Base-by-base conservation (phyloP, 345 rosid species). In the Linum trigynum region DNA sequence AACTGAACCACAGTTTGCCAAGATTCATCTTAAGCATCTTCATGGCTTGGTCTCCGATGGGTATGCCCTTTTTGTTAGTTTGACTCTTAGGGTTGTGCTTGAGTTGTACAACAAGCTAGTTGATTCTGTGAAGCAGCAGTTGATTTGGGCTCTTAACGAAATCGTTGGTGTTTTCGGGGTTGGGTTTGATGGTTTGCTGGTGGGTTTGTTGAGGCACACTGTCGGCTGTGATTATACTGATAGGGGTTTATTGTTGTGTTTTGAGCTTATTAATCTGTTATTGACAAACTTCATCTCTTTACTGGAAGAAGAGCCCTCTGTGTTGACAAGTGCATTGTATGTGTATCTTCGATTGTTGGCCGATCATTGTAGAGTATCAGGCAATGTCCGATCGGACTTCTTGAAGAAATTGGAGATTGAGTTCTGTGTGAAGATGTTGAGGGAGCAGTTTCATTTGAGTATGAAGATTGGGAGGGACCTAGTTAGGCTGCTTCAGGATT, bases 401-500 rank as follows among this genome's bases (percentile, higher is more conserved):
- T 72, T 92, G 71, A 88, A 75, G 80, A 56, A 36, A 4, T 36
- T 87, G 60, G 98, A 87, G 80, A 80, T 82, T n/a, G 77, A 65
- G 15, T 85, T 86, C 76, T 90, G 96, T 74, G 70, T 84, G 10
- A 90, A 76, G 77, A 81, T 92, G 91, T 78, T 92, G 76, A 89
- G 82, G 65, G 87, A 80, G 77, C 83, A 87, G 59, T 65, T 86
- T 64, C 66, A 62, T 65, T 75, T 86, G 70, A 74, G 88, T 74
- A 74, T 85, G 73, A 82, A 82, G 79, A 76, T 86, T 8, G 98
- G 97, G 55, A 81, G 97, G 75, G 97, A 88, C 67, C 82, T 88
- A 59, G 42, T 85, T 50, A 67, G 96, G 69, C 65, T 92, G 62
- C 74, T 90, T 32, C 98, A 90, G 57, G 97, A 90, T 59, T 63